Conservation (phyloP, 495 filamentous ascomycete genomes). For the Gamarada debralockiae region DNA sequence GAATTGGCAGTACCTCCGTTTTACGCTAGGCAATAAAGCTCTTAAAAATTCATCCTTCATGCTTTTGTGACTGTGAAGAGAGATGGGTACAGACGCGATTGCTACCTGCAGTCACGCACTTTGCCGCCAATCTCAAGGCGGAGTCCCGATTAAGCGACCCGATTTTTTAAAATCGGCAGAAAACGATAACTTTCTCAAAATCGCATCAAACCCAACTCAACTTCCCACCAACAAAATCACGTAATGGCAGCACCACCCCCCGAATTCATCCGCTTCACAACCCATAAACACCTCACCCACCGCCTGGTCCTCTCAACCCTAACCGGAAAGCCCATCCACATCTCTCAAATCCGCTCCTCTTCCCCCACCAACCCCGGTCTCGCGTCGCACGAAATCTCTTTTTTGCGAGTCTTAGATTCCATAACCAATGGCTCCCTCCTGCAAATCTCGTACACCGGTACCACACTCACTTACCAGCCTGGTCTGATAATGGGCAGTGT, state of each 20-base stretch:
- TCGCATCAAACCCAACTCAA: background rate
- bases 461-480: slow-evolving; percentile 83
- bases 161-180: slow-evolving; percentile 2
- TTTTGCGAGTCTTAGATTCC: slow-evolving; percentile 89
- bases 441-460: slow-evolving; percentile 94
- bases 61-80: too few relatives aligned
- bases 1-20: slow-evolving; percentile 11
- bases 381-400: slow-evolving; percentile 86
- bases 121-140: too few relatives aligned
- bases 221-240: background rate
- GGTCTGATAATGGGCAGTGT: slow-evolving; percentile 84
- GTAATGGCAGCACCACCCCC: slow-evolving; percentile 28
- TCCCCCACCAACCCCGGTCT: slow-evolving; percentile 85
- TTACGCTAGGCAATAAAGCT: slow-evolving; percentile 22
- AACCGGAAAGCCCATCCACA: slow-evolving; percentile 81
- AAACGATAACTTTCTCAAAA: background rate
- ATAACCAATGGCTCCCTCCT: slow-evolving; percentile 94
- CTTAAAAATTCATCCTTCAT: background rate
- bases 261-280: slow-evolving; percentile 63
- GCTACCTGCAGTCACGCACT: too few relatives aligned
- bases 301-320: slow-evolving; percentile 89
- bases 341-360: slow-evolving; percentile 86
- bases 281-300: slow-evolving; percentile 75
- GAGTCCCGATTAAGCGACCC: background rate
- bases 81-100: too few relatives aligned